Conservation (phyloP, 495 filamentous ascomycete genomes). For the Penicillium odoratum region DNA sequence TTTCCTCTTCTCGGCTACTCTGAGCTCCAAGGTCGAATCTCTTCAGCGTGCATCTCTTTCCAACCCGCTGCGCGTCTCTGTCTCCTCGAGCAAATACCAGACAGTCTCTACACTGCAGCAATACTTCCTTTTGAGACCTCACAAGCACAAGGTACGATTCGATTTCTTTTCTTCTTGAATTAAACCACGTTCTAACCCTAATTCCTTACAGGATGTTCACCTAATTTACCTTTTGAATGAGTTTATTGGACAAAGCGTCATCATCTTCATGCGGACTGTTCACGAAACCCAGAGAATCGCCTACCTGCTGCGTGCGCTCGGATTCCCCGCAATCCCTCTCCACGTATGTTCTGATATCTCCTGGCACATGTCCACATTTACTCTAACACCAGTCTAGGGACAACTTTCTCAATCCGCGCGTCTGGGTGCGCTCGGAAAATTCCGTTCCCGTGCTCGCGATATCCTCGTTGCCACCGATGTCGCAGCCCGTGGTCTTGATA, state of each 20-base stretch:
- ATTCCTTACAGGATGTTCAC: slow-evolving; percentile 61
- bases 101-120: slow-evolving; percentile 84
- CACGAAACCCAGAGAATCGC: slow-evolving; percentile 84
- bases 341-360: slow-evolving; percentile 41
- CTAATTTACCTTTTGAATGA: slow-evolving; percentile 85
- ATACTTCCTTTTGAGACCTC: slow-evolving; percentile 80
- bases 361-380: background rate
- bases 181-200: background rate
- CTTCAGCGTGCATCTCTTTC: slow-evolving; percentile 84
- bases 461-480: slow-evolving; percentile 97
- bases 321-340: slow-evolving; percentile 83
- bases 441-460: slow-evolving; percentile 69
- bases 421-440: slow-evolving; percentile 83
- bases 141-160: slow-evolving; percentile 64
- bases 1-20: slow-evolving; percentile 91
- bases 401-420: slow-evolving; percentile 83
- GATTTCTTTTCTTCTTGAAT: background rate
- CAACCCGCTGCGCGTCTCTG: slow-evolving; percentile 74
- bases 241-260: slow-evolving; percentile 75
- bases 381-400: slow-evolving; percentile 41
- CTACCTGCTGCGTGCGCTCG: slow-evolving; percentile 75
- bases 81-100: slow-evolving; percentile 79
- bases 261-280: slow-evolving; percentile 93
- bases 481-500: slow-evolving; percentile 91
- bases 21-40: slow-evolving; percentile 88